phyloP scores from a whole-genome alignment of 2,329 filamentous ascomycete genomes.

The Byssochlamys sp. region DNA sequence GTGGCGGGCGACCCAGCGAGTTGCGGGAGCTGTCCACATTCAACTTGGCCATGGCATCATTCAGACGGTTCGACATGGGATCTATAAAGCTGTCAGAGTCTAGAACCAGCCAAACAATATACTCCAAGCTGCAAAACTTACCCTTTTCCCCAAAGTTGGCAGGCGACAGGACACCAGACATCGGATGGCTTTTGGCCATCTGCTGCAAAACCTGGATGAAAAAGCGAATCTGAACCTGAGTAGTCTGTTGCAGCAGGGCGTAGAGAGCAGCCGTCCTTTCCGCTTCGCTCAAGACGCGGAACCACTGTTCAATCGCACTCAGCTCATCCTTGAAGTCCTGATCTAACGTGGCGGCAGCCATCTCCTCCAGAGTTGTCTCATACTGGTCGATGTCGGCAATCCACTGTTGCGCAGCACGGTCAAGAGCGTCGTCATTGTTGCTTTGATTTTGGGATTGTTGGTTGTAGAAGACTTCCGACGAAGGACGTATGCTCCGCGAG shows the following conservation, averaged over 20 bases:
- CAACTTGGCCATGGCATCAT: constrained; percentile 91
- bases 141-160: constrained; percentile 90
- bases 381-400: constrained; percentile 98
- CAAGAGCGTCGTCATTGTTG: constrained; percentile 71
- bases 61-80: constrained; percentile 91
- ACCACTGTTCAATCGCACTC: constrained; percentile 98
- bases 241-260: constrained; percentile 92
- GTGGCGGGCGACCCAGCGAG: constrained; percentile 71
- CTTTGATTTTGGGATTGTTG: constrained; percentile 60
- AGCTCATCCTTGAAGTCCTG: constrained; percentile 99
- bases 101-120: neutral
- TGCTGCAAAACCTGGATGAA: constrained; percentile 98
- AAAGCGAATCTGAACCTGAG: constrained; percentile 96
- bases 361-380: constrained; percentile 95
- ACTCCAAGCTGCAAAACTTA: constrained; percentile 31
- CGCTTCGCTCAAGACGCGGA: constrained; percentile 89
- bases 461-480: constrained; percentile 85
- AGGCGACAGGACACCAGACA: constrained; percentile 89
- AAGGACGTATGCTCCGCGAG: constrained; percentile 74
- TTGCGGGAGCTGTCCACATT: constrained; percentile 79
- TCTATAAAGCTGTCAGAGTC: constrained; percentile 46
- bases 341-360: constrained; percentile 95
- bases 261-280: constrained; percentile 93
- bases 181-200: constrained; percentile 96
- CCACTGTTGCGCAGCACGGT: constrained; percentile 95